Evolutionary conservation across 352 stramenopile genomes (phyloP), one percentile per base, ranked within the genome.

Genomic region (Globisporangium takayamanum): DNA sequence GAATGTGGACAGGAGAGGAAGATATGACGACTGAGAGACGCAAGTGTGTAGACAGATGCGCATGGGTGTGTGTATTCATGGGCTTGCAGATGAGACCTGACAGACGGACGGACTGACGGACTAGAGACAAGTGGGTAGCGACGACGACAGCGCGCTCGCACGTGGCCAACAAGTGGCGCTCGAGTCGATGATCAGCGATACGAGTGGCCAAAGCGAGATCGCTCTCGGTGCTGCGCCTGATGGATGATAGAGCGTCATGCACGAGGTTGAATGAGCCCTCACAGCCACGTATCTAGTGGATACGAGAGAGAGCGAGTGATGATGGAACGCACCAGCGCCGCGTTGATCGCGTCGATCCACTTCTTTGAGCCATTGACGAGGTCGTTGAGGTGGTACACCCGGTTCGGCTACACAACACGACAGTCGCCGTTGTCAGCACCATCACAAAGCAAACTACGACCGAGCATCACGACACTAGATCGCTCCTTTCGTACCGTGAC

Each of bases 321-420:
- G 80, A 78, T 83, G 39, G 60, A 53, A 79, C 73, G 72, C 68
- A 89, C 80, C 67, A 93, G 73, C 55, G 82, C 80, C 28, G 81
- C 76, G 65, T 95, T 95, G 64, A 95, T 91, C 50, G 85, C 83
- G 53, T 95, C 85, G 28, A 92, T 85, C 85, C 85, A 95, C 61
- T 95, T 95, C 74, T 93, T 93, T 36, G 85, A 93, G 37, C 85
- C 85, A 59, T 95, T 93, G 63, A 92, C 83, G 62, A 91, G 68
- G 62, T 95, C 83, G 62, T 90, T 92, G 61, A 95, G 65, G 74
- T 95, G 85, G 66, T 95, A 95, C 56, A 87, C 83, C 51, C 85
- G 80, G 55, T 95, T 93, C 11, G 85, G 85, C 85, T 95, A 44
- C 12, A 57, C 48, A 45, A 11, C 20, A 58, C 57, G 36, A 8